These are phyloP conservation scores for Durotheca rogersii DNA, from an alignment of 495 filamentous ascomycete species.

Conservation along the genomic window DNA sequence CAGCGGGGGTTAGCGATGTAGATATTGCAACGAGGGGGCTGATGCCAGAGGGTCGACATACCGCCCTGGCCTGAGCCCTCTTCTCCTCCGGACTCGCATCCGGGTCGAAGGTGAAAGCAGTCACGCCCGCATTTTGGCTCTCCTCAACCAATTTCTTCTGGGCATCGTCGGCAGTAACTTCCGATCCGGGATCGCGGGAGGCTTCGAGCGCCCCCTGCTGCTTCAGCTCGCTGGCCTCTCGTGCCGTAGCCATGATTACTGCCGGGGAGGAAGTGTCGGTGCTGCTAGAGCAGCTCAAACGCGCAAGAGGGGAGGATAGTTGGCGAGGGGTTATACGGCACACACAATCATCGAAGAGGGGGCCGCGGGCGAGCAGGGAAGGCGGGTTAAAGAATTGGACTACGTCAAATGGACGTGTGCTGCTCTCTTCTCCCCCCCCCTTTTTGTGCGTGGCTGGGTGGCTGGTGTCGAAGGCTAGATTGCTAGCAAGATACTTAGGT, in stretches of 20 bases:
- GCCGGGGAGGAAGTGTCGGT: slow-evolving; percentile 2
- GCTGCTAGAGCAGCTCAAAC: slow-evolving; percentile 30
- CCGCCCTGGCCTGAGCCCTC: slow-evolving; percentile 71
- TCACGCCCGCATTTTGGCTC: slow-evolving; percentile 69
- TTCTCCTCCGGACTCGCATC: slow-evolving; percentile 83
- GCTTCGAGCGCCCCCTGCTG: slow-evolving; percentile 74
- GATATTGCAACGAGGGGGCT: too few species aligned
- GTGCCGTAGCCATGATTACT: slow-evolving; percentile 43
- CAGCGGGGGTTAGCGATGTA: too few species aligned
- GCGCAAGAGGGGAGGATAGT: slow-evolving; percentile 1
- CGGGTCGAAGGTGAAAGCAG: slow-evolving; percentile 84
- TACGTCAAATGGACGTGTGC: slow-evolving; percentile 15
- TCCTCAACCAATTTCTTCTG: slow-evolving; percentile 72
- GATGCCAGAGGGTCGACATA: slow-evolving; percentile 54
- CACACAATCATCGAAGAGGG: slow-evolving; percentile 7
- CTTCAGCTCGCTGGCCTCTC: slow-evolving; percentile 63
- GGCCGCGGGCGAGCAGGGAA: background rate
- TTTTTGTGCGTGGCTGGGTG: background rate
- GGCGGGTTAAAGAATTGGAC: slow-evolving; percentile 8
- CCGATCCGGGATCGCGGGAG: slow-evolving; percentile 64
- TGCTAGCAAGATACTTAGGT: background rate
- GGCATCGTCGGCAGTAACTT: slow-evolving; percentile 66
- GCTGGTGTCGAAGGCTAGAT: slow-evolving; percentile 1
- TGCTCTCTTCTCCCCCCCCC: too few species aligned
- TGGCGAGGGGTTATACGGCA: slow-evolving; percentile 8